Evolutionary conservation across 768 basidiomycete genomes (phyloP).

Genomic region (Trametes cinnabarina): DNA sequence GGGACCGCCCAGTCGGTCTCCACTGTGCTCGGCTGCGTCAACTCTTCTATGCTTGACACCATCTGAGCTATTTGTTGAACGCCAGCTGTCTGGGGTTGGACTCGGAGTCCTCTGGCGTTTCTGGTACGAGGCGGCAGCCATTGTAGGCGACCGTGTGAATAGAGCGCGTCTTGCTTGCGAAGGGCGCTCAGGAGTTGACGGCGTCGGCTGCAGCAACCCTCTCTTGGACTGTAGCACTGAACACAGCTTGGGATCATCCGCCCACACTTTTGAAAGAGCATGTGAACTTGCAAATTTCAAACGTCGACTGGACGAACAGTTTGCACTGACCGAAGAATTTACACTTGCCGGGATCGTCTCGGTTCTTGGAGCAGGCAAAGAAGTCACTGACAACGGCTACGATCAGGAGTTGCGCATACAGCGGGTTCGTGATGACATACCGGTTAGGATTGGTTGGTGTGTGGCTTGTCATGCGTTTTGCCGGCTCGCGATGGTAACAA

Average conservation of each 20-base stretch:
- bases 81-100: background rate
- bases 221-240: background rate
- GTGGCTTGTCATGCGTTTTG: conserved; percentile 28
- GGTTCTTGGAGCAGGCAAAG: conserved; percentile 36
- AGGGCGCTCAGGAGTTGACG: background rate
- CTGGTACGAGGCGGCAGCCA: background rate
- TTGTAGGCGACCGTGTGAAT: conserved; percentile 7
- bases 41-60: conserved; percentile 4
- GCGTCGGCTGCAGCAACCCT: background rate
- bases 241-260: conserved; percentile 21
- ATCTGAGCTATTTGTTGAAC: background rate
- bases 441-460: conserved; percentile 34
- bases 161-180: conserved; percentile 10
- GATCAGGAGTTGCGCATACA: background rate
- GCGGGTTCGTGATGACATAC: conserved; percentile 26
- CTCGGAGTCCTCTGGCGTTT: conserved; percentile 6
- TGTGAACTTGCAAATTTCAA: background rate
- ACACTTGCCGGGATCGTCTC: conserved; percentile 29
- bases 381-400: conserved; percentile 28
- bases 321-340: conserved; percentile 37
- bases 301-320: background rate
- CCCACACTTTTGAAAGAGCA: conserved; percentile 32
- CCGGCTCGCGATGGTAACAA: conserved; percentile 28
- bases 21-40: background rate
- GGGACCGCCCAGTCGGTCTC: background rate